Evolutionary conservation across 2,329 filamentous ascomycete species (phyloP).

Genomic region (Pseudogymnoascus sp.): DNA sequence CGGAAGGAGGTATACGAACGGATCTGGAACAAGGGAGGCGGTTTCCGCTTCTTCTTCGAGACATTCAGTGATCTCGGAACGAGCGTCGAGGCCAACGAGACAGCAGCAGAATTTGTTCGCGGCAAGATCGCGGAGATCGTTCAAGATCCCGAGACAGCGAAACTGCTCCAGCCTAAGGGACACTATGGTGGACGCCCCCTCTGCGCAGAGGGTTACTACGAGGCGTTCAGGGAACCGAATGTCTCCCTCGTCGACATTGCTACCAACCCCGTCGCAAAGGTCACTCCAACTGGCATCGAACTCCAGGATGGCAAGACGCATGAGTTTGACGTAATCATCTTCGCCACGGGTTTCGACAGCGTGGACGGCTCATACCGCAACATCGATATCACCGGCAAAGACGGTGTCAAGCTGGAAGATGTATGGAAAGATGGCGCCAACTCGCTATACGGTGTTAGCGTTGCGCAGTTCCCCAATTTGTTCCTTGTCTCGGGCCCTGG

Average conservation of each 20-base stretch:
- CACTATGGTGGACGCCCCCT: slow-evolving; percentile 27
- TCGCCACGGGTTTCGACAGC: slow-evolving; percentile 33
- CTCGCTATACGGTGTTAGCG: slow-evolving; percentile 35
- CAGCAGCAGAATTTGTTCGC: slow-evolving; percentile 22
- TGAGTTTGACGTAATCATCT: slow-evolving; percentile 29
- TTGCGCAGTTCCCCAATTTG: slow-evolving; percentile 40
- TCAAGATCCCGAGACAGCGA: slow-evolving; percentile 20
- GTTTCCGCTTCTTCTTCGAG: slow-evolving; percentile 28
- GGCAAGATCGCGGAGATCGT: slow-evolving; percentile 23
- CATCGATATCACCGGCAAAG: slow-evolving; percentile 27
- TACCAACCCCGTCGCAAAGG: slow-evolving; percentile 34
- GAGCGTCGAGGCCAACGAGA: slow-evolving; percentile 22
- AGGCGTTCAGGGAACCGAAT: slow-evolving; percentile 38
- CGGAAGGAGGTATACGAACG: not conserved
- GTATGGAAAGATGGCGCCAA: slow-evolving; percentile 28
- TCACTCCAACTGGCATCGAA: slow-evolving; percentile 33
- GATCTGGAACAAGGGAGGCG: slow-evolving; percentile 13
- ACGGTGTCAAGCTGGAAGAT: slow-evolving; percentile 27
- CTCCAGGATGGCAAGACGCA: slow-evolving; percentile 24
- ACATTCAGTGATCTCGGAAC: slow-evolving; percentile 23
- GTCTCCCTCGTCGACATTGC: slow-evolving; percentile 41
- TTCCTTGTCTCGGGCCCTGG: slow-evolving; percentile 40
- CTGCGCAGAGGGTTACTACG: slow-evolving; percentile 43
- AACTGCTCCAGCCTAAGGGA: slow-evolving; percentile 17
- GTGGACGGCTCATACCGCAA: slow-evolving; percentile 29